phyloP scores from a whole-genome alignment of 371 early-diverging fungal species.

The Lichtheimia ornata region DNA sequence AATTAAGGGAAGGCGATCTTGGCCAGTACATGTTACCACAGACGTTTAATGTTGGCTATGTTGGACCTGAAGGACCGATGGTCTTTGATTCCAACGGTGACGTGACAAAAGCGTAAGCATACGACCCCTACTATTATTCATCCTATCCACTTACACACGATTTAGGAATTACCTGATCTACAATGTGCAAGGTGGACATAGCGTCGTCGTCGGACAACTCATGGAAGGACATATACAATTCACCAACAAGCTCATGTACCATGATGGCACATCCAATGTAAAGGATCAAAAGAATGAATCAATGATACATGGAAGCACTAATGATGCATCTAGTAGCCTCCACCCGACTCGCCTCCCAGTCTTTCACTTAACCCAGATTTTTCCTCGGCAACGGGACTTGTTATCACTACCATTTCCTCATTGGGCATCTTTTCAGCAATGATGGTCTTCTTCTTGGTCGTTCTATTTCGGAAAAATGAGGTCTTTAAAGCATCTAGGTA shows the following conservation, averaged over 20 bases:
- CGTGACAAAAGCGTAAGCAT: conserved; percentile 47
- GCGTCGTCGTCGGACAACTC: conserved; percentile 43
- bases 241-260: conserved; percentile 47
- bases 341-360: conserved; percentile 57
- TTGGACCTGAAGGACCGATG: conserved; percentile 64
- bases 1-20: conserved; percentile 40
- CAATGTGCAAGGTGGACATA: conserved; percentile 49
- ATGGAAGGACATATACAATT: conserved; percentile 49
- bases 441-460: conserved; percentile 34
- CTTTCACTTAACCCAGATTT: conserved; percentile 51
- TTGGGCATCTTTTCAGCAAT: conserved; percentile 37
- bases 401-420: conserved; percentile 42
- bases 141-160: not conserved
- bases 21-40: conserved; percentile 42
- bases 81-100: conserved; percentile 57
- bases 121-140: not conserved
- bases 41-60: conserved; percentile 58
- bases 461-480: conserved; percentile 42
- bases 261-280: conserved; percentile 52
- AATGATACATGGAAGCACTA: not conserved
- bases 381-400: conserved; percentile 44
- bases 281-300: not conserved
- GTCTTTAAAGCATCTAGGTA: conserved; percentile 65
- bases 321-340: conserved; percentile 28
- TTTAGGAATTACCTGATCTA: conserved; percentile 57